A percentile compares a stretch with the other conserved stretches of the same genome.
phyloP scores from a whole-genome alignment of 208 protist species.

The Wallacemonas sp. region DNA sequence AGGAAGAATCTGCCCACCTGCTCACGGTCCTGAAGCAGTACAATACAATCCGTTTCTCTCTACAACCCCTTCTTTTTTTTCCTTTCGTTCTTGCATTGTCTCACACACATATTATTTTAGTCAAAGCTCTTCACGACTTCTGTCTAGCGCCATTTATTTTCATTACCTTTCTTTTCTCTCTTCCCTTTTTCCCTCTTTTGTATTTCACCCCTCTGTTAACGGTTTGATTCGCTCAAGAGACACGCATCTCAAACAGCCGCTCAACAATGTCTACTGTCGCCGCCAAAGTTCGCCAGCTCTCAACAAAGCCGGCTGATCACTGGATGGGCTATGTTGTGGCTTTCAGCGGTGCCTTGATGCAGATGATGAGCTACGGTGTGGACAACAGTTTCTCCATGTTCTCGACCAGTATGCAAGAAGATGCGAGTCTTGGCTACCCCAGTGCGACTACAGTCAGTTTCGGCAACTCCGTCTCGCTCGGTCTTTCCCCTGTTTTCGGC shows the following conservation, averaged over 20 bases:
- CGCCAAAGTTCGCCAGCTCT: slow-evolving; percentile 17
- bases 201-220: slow-evolving; percentile 3
- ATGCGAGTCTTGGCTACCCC: slow-evolving; percentile 64
- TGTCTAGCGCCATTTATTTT: too few relatives aligned
- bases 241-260: background rate
- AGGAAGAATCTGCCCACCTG: too few relatives aligned
- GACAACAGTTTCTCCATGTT: slow-evolving; percentile 87
- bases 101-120: too few relatives aligned
- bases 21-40: too few relatives aligned
- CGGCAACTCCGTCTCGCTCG: slow-evolving; percentile 73
- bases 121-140: too few relatives aligned
- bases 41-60: too few relatives aligned
- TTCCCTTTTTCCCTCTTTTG: background rate
- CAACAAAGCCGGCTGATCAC: slow-evolving; percentile 66
- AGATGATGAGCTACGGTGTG: slow-evolving; percentile 86
- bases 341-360: slow-evolving; percentile 72
- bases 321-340: slow-evolving; percentile 78
- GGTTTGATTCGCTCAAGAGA: background rate
- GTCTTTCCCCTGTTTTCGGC: slow-evolving; percentile 73
- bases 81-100: too few relatives aligned
- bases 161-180: background rate
- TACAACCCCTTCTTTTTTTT: too few relatives aligned
- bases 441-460: slow-evolving; percentile 70
- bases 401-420: slow-evolving; percentile 65
- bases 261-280: slow-evolving; percentile 10